Evolutionary conservation across 371 early-diverging fungal genomes (phyloP).

Genomic region (Rhizopus sp.): DNA sequence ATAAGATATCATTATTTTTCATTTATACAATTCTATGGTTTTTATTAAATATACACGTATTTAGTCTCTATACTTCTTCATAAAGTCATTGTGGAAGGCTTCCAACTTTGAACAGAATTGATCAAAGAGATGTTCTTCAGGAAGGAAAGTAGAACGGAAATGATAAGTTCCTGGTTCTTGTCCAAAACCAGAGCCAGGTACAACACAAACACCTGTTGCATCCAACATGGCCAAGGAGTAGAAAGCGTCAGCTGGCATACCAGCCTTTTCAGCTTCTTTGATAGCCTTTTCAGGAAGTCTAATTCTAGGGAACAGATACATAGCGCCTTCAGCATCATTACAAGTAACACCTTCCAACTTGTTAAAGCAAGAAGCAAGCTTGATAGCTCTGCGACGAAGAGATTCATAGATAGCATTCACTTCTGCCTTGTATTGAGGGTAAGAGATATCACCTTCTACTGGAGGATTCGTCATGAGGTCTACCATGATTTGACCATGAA

Average conservation of each 20-base stretch:
- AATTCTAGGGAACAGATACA: constrained; percentile 95
- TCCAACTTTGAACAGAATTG: constrained; percentile 74
- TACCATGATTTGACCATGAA: constrained; percentile 84
- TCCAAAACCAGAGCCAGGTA: constrained; percentile 81
- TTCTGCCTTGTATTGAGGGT: constrained; percentile 76
- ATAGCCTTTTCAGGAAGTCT: constrained; percentile 74
- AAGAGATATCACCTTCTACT: constrained; percentile 74
- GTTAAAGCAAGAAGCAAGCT: constrained; percentile 81
- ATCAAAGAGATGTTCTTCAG: constrained; percentile 91
- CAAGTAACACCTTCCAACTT: constrained; percentile 83
- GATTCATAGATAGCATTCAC: constrained; percentile 77
- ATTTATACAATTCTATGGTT: neutral
- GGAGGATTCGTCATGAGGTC: constrained; percentile 97
- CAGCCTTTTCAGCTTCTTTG: constrained; percentile 67
- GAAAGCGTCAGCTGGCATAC: constrained; percentile 79
- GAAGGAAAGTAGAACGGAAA: constrained; percentile 95
- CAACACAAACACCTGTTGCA: constrained; percentile 85
- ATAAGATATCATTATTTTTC: neutral
- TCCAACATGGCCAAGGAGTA: constrained; percentile 91
- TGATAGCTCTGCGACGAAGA: constrained; percentile 75
- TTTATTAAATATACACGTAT: neutral
- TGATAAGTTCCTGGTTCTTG: constrained; percentile 92
- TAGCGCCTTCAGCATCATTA: constrained; percentile 89
- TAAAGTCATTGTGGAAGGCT: constrained; percentile 81
- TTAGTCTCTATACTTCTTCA: constrained; percentile 66